Base-by-base conservation (phyloP, 345 rosid species). In the Zanthoxylum bungeanum region DNA sequence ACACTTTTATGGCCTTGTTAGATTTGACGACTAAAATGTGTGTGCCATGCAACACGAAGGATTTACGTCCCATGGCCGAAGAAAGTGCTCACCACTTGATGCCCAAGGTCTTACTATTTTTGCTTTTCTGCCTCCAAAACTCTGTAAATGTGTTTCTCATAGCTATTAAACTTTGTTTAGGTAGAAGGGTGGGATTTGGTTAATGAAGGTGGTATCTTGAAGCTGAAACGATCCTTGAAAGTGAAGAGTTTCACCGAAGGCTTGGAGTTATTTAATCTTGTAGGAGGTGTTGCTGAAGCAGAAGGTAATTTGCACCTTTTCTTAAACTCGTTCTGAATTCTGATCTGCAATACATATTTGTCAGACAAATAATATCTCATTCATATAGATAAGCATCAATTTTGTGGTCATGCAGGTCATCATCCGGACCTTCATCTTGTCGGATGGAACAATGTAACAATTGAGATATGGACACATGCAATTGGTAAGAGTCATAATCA, bases 381-480 rank as follows among this genome's bases (percentile, higher is more conserved):
- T 40, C 21, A 21, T 55, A 5, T 56, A 5, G 24, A 64, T 50
- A 36, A 76, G 62, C 76, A 22, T 76, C 44, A 62, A 40, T 30
- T 33, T 66, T 51, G 4, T 69, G 39, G 37, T 69, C 65, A 42
- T 83, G 87, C 87, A 92, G 98, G 97, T 71, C 98, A 95, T 85
- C 99, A 89, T 84, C 99, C 98, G 42, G 96, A 95, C 81, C 88
- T 95, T 78, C 99, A 95, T 87, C 96, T 95, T 65, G 93, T 91
- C 11, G 94, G 97, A 73, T 95, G 99, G 99, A 95, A 95, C 81
- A 88, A 89, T 81, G 85, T 92, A 7, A 89, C 83, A 46, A 82
- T 95, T 61, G 99, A 95, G 82, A 89, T 92, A 78, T 91, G 99
- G 91, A 92, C 99, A 0, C 98, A 92, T 84, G 88, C 96, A 2